These are phyloP conservation scores for Lantana camara DNA, from an alignment of 257 asterid species.

Conservation along the genomic window DNA sequence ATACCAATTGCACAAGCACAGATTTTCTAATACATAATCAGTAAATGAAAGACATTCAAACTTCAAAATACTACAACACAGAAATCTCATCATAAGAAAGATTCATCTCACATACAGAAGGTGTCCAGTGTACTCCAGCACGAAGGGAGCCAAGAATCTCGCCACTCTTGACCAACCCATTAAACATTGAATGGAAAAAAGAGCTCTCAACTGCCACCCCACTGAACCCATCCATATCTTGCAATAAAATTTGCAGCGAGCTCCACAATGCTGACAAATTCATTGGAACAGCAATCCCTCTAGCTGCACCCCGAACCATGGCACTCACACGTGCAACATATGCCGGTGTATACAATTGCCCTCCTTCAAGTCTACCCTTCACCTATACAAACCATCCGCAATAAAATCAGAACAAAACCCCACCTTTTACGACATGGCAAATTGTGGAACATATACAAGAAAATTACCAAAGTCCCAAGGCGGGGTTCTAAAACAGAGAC, in stretches of 20 bases:
- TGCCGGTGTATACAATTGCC: slow-evolving; percentile 97
- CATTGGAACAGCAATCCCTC: slow-evolving; percentile 87
- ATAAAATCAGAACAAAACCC: slow-evolving; percentile 16
- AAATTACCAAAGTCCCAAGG: slow-evolving; percentile 76
- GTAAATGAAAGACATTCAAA: slow-evolving; percentile 7
- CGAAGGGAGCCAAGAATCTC: slow-evolving; percentile 93
- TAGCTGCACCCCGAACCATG: slow-evolving; percentile 97
- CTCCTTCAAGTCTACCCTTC: slow-evolving; percentile 98
- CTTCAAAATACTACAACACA: background rate
- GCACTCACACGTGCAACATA: slow-evolving; percentile 91
- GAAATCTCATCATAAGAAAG: slow-evolving; percentile 10
- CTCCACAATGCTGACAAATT: slow-evolving; percentile 87
- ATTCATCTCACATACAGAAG: slow-evolving; percentile 63
- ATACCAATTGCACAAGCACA: background rate
- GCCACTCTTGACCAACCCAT: slow-evolving; percentile 83
- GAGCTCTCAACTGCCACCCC: slow-evolving; percentile 85
- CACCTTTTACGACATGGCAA: slow-evolving; percentile 8
- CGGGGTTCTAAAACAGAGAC: slow-evolving; percentile 87
- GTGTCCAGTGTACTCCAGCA: slow-evolving; percentile 98
- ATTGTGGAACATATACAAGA: background rate
- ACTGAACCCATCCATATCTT: slow-evolving; percentile 81
- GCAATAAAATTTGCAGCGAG: slow-evolving; percentile 78
- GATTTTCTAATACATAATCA: background rate
- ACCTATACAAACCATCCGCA: slow-evolving; percentile 48
- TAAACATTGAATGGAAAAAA: slow-evolving; percentile 94